A percentile compares a stretch with the other conserved stretches of the same genome.
Evolutionary conservation across 1,284 basidiomycete genomes (phyloP).

Genomic region (Neolentinus lepideus): DNA sequence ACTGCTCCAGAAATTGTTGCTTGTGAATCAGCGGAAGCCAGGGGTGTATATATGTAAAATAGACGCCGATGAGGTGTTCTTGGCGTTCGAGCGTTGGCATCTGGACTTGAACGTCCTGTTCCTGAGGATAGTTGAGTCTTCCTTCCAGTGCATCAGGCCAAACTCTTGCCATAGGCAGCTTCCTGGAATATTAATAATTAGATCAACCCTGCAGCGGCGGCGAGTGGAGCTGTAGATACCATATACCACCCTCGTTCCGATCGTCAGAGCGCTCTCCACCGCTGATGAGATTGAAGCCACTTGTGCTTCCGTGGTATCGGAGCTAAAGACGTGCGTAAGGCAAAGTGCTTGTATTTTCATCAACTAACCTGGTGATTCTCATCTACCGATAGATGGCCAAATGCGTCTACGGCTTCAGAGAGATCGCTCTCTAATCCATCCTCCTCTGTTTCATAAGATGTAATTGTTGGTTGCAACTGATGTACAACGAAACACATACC

Average conservation of each 20-base stretch:
- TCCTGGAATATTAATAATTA: slow-evolving; percentile 42
- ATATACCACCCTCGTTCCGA: slow-evolving; percentile 67
- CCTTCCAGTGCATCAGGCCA: slow-evolving; percentile 51
- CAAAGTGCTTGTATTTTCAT: slow-evolving; percentile 66
- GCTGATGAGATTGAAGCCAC: slow-evolving; percentile 71
- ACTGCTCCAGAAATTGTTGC: slow-evolving; percentile 61
- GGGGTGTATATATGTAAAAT: slow-evolving; percentile 79
- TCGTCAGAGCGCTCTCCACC: slow-evolving; percentile 56
- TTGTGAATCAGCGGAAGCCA: slow-evolving; percentile 73
- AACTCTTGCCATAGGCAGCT: slow-evolving; percentile 67
- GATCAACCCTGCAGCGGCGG: slow-evolving; percentile 3
- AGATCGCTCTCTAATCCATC: slow-evolving; percentile 30
- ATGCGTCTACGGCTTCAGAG: slow-evolving; percentile 36
- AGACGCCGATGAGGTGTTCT: slow-evolving; percentile 62
- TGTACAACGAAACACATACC: slow-evolving; percentile 26
- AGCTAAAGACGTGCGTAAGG: slow-evolving; percentile 34
- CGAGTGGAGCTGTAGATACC: slow-evolving; percentile 32
- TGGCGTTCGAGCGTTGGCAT: slow-evolving; percentile 56
- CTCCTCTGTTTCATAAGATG: slow-evolving; percentile 24
- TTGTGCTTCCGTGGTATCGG: slow-evolving; percentile 68
- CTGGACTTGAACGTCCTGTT: slow-evolving; percentile 36
- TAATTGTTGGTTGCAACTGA: slow-evolving; percentile 7
- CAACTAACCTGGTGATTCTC: slow-evolving; percentile 49
- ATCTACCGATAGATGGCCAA: slow-evolving; percentile 75
- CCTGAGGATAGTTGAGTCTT: slow-evolving; percentile 18